phyloP scores from a whole-genome alignment of 768 basidiomycete genomes.

The Sporobolomyces roseus region DNA sequence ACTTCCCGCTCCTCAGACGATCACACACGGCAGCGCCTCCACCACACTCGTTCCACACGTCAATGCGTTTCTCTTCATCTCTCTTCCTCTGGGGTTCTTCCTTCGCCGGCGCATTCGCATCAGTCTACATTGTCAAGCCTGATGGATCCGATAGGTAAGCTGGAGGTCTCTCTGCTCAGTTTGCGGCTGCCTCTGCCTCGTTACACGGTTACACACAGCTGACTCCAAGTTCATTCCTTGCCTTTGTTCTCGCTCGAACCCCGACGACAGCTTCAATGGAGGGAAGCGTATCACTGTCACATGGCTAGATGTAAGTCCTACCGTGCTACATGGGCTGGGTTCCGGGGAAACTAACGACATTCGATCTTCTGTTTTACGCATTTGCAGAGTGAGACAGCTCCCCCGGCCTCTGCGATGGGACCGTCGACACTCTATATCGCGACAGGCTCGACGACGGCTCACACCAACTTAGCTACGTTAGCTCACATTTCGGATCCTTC shows the following conservation, averaged over 20 bases:
- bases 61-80: background rate
- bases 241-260: too few species aligned
- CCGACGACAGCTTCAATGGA: conserved; percentile 8
- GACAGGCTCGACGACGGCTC: background rate
- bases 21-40: conserved; percentile 10
- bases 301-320: conserved; percentile 6
- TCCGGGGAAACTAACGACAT: background rate
- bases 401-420: background rate
- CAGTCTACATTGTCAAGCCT: conserved; percentile 17
- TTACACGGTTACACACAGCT: too few species aligned
- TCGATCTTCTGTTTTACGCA: background rate
- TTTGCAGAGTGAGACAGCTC: background rate
- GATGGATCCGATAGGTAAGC: background rate
- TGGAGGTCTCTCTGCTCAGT: too few species aligned
- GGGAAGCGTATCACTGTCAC: conserved; percentile 14
- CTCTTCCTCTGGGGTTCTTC: background rate
- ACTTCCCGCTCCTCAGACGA: background rate
- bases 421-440: conserved; percentile 12
- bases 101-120: background rate
- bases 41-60: background rate
- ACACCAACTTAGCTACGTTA: conserved; percentile 12
- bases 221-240: background rate
- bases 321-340: background rate
- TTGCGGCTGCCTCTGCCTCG: background rate
- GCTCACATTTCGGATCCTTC: conserved; percentile 18